Base-by-base conservation (phyloP, 2,329 filamentous ascomycete genomes). In the Dothistroma septosporum region DNA sequence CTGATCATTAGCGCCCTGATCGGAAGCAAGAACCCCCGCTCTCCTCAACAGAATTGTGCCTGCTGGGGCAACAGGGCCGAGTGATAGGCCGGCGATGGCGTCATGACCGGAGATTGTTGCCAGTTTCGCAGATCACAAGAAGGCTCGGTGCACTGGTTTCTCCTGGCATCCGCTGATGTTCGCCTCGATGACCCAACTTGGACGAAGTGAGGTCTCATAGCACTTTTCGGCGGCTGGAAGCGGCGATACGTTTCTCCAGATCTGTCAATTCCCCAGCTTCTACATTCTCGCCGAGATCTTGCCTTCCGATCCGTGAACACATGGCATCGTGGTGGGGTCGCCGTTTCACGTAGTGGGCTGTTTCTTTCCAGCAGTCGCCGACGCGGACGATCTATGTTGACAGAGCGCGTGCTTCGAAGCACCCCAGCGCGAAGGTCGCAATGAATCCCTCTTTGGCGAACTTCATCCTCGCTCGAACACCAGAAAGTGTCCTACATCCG, bases 401-500 rank as follows among this genome's bases (percentile, higher is more conserved):
- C 41, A 44, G 41, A 14, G 41, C 41, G 41, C 41, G n/a, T 44
- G 21, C 19, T 50, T 50, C 47, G 21, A 10, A 28, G 47, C 28
- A 19, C 19, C 41, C 41, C 19, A 19, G 41, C 41, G 41, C 41
- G 41, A 19, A 44, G 46, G 33, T 49, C 12, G 10, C 44, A 12
- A 71, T 71, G 70, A 73, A 72, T 60, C 70, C 69, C 19, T 47
- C 60, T 53, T 66, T 73, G 46, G 69, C 69, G 48, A 69, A 73
- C 55, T 70, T 70, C 61, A 71, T 72, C 50, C 65, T 72, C 56
- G 65, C 62, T 31, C 62, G 60, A 33, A 71, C 69, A 53, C 68
- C 71, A 35, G 56, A 69, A 33, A 61, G 69, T 57, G 71, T 70
- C 55, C 60, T 65, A 41, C 58, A 70, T 62, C 69, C 69, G 32